A percentile compares a stretch with the other conserved stretches of the same genome.
Evolutionary conservation across 306 rosid genomes (phyloP).

Genomic region (Vachellia pachyceras): DNA sequence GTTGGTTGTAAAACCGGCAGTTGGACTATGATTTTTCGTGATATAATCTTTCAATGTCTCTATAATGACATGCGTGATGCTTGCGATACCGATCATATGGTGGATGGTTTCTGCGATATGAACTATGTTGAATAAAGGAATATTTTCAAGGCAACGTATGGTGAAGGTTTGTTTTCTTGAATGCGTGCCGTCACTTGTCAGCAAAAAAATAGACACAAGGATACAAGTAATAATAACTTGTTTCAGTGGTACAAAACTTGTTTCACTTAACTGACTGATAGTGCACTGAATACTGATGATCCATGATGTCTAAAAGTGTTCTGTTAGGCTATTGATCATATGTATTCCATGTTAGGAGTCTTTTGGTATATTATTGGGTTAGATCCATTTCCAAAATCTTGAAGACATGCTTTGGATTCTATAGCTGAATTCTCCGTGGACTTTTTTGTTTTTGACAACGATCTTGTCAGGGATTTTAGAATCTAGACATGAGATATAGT

Average conservation of each 20-base stretch:
- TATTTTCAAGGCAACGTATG: not conserved
- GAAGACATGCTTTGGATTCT: not conserved
- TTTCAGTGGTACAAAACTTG: not conserved
- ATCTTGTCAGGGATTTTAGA: not conserved
- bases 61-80: constrained; percentile 17
- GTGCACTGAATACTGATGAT: not conserved
- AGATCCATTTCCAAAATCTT: not conserved
- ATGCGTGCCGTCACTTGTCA: not conserved
- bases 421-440: not conserved
- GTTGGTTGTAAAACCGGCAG: constrained; percentile 21
- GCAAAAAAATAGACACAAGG: not conserved
- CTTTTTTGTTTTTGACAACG: not conserved
- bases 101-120: constrained; percentile 20
- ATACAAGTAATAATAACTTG: not conserved
- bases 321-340: not conserved
- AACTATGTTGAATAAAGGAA: not conserved
- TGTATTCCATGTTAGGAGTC: not conserved
- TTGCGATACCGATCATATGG: not conserved
- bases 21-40: not conserved
- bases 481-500: not conserved
- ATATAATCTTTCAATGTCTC: not conserved
- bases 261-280: not conserved
- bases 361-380: constrained; percentile 3
- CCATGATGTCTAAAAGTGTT: not conserved
- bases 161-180: constrained; percentile 11